A percentile compares a stretch with the other conserved stretches of the same genome.
These are phyloP conservation scores for Boletus vermiculosoides DNA, from an alignment of 768 basidiomycete genomes.

Conservation along the genomic window DNA sequence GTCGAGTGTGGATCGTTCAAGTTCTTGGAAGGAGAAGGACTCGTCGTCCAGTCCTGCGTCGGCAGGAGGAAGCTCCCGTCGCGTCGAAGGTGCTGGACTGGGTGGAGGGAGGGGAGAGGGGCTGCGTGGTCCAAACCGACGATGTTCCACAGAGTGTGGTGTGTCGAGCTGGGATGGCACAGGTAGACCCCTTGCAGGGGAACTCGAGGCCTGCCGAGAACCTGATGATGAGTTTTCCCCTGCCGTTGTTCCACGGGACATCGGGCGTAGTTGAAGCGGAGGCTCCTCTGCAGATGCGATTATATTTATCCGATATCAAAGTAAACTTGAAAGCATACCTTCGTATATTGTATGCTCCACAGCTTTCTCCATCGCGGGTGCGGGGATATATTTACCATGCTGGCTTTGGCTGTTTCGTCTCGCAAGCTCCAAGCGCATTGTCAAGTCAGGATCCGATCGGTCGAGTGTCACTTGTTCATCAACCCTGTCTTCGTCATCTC, in stretches of 20 bases:
- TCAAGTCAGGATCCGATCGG: constrained; percentile 73
- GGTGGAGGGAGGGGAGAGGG: constrained; percentile 65
- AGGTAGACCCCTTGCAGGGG: constrained; percentile 33
- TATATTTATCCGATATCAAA: constrained; percentile 6
- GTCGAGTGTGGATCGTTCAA: constrained; percentile 28
- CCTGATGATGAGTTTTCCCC: constrained; percentile 44
- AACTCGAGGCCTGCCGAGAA: constrained; percentile 46
- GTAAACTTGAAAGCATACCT: constrained; percentile 43
- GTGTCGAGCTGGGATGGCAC: constrained; percentile 43
- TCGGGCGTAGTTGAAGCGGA: constrained; percentile 51
- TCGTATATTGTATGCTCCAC: constrained; percentile 75
- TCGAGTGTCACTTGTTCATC: constrained; percentile 46
- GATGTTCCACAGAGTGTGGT: constrained; percentile 52
- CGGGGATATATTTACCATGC: constrained; percentile 43
- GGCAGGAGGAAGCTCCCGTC: constrained; percentile 39
- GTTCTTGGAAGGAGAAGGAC: constrained; percentile 27
- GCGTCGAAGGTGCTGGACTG: constrained; percentile 33
- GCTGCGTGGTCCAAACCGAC: constrained; percentile 71
- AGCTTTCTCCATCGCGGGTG: constrained; percentile 44
- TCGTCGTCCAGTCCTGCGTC: constrained; percentile 53
- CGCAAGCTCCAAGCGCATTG: constrained; percentile 77
- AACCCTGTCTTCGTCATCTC: constrained; percentile 47
- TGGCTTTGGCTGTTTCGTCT: constrained; percentile 82
- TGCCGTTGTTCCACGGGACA: constrained; percentile 49
- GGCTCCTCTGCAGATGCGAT: constrained; percentile 50